These are phyloP conservation scores for Coniochaeta sp. DNA, from an alignment of 2,329 filamentous ascomycete species.

Conservation along the genomic window DNA sequence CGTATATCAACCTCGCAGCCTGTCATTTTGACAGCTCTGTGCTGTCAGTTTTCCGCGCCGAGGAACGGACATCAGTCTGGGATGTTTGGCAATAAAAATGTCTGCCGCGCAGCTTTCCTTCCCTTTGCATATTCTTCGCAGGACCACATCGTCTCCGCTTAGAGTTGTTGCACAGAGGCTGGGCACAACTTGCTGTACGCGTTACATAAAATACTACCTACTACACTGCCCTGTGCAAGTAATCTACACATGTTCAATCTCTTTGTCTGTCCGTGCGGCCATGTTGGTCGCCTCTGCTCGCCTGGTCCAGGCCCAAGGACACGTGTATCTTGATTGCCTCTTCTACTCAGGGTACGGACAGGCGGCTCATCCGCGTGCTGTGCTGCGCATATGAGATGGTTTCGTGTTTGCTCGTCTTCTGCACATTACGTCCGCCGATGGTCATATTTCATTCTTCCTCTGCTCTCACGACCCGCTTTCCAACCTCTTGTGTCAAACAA, in stretches of 20 bases:
- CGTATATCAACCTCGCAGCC: not conserved
- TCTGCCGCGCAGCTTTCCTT: not conserved
- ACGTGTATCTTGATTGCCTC: not conserved
- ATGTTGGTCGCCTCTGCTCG: not conserved
- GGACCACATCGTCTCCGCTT: not conserved
- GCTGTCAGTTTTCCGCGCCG: not conserved
- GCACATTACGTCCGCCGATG: not conserved
- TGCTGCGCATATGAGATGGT: not conserved
- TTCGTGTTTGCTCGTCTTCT: not conserved
- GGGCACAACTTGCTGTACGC: not conserved
- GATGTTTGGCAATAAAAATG: not conserved
- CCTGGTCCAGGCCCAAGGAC: not conserved
- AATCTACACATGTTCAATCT: not conserved
- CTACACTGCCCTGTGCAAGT: not conserved
- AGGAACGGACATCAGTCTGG: not conserved
- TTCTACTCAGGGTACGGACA: not conserved
- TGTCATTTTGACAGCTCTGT: not conserved
- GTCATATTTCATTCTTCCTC: not conserved
- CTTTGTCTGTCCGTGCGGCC: not conserved
- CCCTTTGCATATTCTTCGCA: not conserved
- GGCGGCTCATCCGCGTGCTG: not conserved
- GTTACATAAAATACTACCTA: not conserved
- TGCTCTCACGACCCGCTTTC: not conserved
- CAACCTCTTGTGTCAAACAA: not conserved
- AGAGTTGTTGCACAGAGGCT: not conserved